These are phyloP conservation scores for Eutrema japonicum DNA, from an alignment of 345 rosid species.

Conservation along the genomic window DNA sequence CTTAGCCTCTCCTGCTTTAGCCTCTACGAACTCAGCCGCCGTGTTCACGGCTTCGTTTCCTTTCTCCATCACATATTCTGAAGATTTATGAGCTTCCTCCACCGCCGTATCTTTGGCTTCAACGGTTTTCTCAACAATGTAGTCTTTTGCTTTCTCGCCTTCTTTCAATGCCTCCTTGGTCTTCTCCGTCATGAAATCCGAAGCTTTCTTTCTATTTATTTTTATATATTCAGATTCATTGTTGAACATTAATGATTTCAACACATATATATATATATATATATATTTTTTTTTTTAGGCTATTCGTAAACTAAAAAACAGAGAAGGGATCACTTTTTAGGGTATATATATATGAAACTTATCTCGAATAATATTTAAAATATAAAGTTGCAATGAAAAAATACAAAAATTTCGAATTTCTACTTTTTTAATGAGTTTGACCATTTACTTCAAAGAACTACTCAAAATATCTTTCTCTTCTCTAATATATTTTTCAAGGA, in stretches of 20 bases:
- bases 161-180: conserved; percentile 33
- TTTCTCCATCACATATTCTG: conserved; percentile 44
- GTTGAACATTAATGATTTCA: not conserved
- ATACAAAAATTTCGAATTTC: no score
- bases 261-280: not conserved
- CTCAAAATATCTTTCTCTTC: no score
- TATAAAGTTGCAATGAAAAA: no score
- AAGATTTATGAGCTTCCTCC: conserved; percentile 34
- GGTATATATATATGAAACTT: no score
- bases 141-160: conserved; percentile 42
- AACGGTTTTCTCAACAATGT: conserved; percentile 30
- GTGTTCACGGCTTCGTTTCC: conserved; percentile 36
- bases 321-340: no score
- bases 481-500: no score
- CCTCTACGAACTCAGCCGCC: conserved; percentile 31
- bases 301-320: no score
- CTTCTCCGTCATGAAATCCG: conserved; percentile 39
- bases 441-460: no score
- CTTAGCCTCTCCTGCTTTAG: conserved; percentile 39
- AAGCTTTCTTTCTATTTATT: conserved; percentile 34
- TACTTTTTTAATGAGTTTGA: no score
- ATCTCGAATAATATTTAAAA: no score
- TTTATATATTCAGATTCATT: not conserved
- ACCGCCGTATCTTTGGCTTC: conserved; percentile 13
- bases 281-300: no score